These are phyloP conservation scores for Botrytis elliptica DNA, from an alignment of 2,329 filamentous ascomycete species.

Conservation along the genomic window DNA sequence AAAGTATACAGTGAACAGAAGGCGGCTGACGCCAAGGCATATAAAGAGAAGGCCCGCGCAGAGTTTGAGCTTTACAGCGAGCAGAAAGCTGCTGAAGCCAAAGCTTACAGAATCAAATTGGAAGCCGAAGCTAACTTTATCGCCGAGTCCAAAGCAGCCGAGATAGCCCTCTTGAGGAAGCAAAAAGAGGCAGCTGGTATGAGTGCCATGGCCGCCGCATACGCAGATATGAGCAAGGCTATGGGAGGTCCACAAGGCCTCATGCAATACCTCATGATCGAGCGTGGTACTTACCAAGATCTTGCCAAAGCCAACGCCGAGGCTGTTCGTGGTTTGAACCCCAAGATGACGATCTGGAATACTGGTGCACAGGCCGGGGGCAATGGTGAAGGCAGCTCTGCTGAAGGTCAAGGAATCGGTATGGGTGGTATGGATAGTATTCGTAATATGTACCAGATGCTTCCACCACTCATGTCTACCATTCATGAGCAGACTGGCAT, in stretches of 20 bases:
- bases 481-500: slow-evolving; percentile 90
- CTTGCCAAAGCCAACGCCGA: slow-evolving; percentile 75
- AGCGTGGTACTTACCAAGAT: slow-evolving; percentile 74
- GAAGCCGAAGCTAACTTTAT: slow-evolving; percentile 43
- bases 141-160: slow-evolving; percentile 49
- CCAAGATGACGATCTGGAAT: slow-evolving; percentile 91
- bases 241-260: slow-evolving; percentile 77
- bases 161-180: slow-evolving; percentile 58
- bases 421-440: slow-evolving; percentile 63
- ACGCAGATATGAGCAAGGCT: slow-evolving; percentile 66
- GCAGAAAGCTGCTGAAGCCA: slow-evolving; percentile 54
- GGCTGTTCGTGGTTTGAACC: slow-evolving; percentile 73
- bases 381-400: slow-evolving; percentile 30
- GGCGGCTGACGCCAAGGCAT: slow-evolving; percentile 52
- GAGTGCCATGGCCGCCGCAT: slow-evolving; percentile 76
- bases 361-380: slow-evolving; percentile 56
- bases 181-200: slow-evolving; percentile 77
- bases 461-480: slow-evolving; percentile 79
- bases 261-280: slow-evolving; percentile 84
- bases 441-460: slow-evolving; percentile 74
- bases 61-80: slow-evolving; percentile 43
- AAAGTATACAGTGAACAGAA: slow-evolving; percentile 44
- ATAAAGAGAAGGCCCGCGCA: slow-evolving; percentile 36
- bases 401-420: slow-evolving; percentile 41
- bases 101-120: slow-evolving; percentile 47